phyloP scores from a whole-genome alignment of 2,329 filamentous ascomycete species.

The Ophiocordyceps unilateralis region DNA sequence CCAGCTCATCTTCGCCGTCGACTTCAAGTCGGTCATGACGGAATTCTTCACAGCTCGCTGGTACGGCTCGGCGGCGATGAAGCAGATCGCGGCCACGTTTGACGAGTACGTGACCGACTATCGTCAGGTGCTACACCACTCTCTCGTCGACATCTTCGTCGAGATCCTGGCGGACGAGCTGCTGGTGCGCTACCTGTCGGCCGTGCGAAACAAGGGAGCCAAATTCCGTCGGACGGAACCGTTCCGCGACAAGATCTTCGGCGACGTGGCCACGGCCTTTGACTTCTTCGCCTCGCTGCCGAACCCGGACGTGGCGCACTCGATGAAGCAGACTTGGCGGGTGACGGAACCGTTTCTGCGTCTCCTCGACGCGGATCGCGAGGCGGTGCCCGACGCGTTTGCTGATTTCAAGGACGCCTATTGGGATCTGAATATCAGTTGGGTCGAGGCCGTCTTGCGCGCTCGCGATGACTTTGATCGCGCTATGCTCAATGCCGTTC shows the following conservation, averaged over 20 bases:
- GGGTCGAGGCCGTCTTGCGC: conserved; percentile 85
- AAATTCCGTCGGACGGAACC: conserved; percentile 78
- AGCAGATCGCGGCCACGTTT: conserved; percentile 85
- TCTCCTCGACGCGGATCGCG: conserved; percentile 61
- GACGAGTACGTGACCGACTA: conserved; percentile 92
- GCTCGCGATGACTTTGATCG: conserved; percentile 87
- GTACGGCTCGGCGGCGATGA: conserved; percentile 78
- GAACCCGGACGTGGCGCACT: conserved; percentile 48
- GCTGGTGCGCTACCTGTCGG: conserved; percentile 65
- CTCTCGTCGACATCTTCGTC: conserved; percentile 76
- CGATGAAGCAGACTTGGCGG: conserved; percentile 83
- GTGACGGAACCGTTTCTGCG: conserved; percentile 72
- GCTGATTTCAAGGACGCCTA: conserved; percentile 69
- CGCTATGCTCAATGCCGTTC: conserved; percentile 73
- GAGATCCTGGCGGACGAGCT: conserved; percentile 89
- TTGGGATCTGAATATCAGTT: conserved; percentile 87
- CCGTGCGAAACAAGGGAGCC: conserved; percentile 75
- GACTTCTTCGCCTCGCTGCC: conserved; percentile 66
- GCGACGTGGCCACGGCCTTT: conserved; percentile 81
- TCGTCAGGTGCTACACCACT: conserved; percentile 65
- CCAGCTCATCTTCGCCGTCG: conserved; percentile 71
- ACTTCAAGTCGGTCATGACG: conserved; percentile 68
- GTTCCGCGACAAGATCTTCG: conserved; percentile 83
- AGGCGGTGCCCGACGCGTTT: conserved; percentile 59
- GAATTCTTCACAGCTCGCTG: conserved; percentile 85